phyloP scores from a whole-genome alignment of 306 rosid species.

The Morella rubra region DNA sequence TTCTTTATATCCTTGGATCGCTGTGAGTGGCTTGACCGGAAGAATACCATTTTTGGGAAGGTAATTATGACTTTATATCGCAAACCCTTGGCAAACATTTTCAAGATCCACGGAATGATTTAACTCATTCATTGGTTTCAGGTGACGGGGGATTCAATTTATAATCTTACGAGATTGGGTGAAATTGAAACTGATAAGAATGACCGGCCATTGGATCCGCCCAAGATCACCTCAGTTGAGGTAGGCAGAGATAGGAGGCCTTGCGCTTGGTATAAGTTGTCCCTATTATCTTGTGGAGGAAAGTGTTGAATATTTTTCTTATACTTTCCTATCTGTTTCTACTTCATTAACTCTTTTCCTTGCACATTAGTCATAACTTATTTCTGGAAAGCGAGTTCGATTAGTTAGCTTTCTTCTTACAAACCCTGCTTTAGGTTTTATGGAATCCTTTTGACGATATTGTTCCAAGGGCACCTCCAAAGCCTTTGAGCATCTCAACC shows the following conservation, averaged over 20 bases:
- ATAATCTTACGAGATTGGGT: slow-evolving; percentile 75
- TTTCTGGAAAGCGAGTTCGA: slow-evolving; percentile 22
- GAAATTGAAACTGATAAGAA: slow-evolving; percentile 80
- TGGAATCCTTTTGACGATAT: slow-evolving; percentile 97
- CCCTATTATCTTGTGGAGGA: not conserved
- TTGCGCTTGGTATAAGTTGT: not conserved
- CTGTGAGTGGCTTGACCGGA: slow-evolving; percentile 76
- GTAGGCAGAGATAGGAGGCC: slow-evolving; percentile 39
- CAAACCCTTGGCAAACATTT: not conserved
- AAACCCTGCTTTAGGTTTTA: slow-evolving; percentile 52
- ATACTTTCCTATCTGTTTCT: not conserved
- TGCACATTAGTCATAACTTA: not conserved
- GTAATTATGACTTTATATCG: slow-evolving; percentile 32
- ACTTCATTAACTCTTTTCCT: not conserved
- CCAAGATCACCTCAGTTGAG: slow-evolving; percentile 82
- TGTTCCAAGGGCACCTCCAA: slow-evolving; percentile 60
- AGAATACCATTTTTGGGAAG: slow-evolving; percentile 88
- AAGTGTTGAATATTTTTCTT: not conserved
- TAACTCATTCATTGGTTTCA: slow-evolving; percentile 40
- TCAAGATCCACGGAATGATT: slow-evolving; percentile 5
- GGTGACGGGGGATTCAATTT: slow-evolving; percentile 96
- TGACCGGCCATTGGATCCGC: slow-evolving; percentile 83
- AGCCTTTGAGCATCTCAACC: slow-evolving; percentile 33
- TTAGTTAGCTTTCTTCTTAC: slow-evolving; percentile 19
- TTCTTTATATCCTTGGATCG: slow-evolving; percentile 76